These are phyloP conservation scores for Immersiella caudata DNA, from an alignment of 495 filamentous ascomycete genomes.

Conservation along the genomic window DNA sequence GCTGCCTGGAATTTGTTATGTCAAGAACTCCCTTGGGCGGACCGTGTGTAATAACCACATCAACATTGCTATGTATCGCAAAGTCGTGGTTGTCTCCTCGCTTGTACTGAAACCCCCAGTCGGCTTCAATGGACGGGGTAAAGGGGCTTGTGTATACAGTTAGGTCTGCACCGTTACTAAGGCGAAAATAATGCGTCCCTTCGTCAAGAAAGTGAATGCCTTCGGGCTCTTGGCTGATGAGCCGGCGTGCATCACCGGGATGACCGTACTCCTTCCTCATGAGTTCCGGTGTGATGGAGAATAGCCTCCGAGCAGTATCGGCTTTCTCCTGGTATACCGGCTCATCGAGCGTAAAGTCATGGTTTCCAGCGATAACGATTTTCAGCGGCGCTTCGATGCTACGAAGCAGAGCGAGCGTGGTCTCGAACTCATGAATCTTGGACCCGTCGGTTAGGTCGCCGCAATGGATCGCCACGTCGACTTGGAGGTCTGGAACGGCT, in stretches of 20 bases:
- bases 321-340: constrained; percentile 27
- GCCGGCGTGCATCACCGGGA: constrained; percentile 26
- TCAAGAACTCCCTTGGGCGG: constrained; percentile 67
- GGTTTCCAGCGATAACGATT: constrained; percentile 80
- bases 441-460: constrained; percentile 73
- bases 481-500: constrained; percentile 10
- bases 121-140: constrained; percentile 60
- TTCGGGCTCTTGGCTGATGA: constrained; percentile 29
- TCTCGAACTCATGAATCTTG: constrained; percentile 55
- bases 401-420: constrained; percentile 56
- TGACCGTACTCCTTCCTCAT: constrained; percentile 19
- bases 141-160: constrained; percentile 73
- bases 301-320: background rate
- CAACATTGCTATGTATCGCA: constrained; percentile 36
- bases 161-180: constrained; percentile 61
- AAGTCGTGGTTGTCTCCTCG: constrained; percentile 20
- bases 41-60: constrained; percentile 75
- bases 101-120: constrained; percentile 64
- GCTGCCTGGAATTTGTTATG: constrained; percentile 32
- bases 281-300: constrained; percentile 11
- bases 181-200: constrained; percentile 57
- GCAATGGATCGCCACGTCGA: constrained; percentile 70
- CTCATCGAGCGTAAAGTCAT: constrained; percentile 72
- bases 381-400: constrained; percentile 67
- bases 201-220: constrained; percentile 71